Conservation (phyloP, 345 rosid species). For the Carallia pectinifolia region DNA sequence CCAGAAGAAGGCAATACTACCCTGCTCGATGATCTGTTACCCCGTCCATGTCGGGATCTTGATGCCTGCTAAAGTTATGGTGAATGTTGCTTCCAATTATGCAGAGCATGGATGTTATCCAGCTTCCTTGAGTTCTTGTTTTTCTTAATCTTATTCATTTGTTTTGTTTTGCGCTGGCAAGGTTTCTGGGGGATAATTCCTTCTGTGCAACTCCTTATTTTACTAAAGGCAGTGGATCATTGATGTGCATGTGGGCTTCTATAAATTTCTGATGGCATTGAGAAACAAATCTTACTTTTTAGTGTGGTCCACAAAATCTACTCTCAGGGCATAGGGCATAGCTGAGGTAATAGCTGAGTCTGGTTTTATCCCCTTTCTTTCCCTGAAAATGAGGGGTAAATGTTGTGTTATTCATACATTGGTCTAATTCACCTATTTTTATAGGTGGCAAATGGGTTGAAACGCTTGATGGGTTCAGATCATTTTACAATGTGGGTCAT, state of each 20-base stretch:
- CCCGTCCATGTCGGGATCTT: constrained; percentile 88
- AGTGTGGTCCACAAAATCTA: not conserved
- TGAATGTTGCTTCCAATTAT: constrained; percentile 18
- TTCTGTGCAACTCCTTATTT: constrained; percentile 20
- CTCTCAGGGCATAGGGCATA: not conserved
- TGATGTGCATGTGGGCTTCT: not conserved
- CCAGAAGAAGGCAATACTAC: constrained; percentile 97
- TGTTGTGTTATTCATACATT: not conserved
- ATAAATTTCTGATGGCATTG: not conserved
- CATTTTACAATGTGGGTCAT: too few species aligned
- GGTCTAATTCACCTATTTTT: not conserved
- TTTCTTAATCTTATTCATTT: constrained; percentile 21
- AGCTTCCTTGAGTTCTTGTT: constrained; percentile 26
- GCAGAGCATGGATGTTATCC: constrained; percentile 14
- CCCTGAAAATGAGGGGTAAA: too few species aligned
- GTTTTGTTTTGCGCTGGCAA: constrained; percentile 24
- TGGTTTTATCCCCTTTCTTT: too few species aligned
- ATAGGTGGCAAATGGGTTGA: too few species aligned
- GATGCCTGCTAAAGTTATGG: constrained; percentile 65
- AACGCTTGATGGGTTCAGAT: too few species aligned
- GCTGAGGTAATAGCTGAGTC: not conserved
- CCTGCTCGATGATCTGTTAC: constrained; percentile 70
- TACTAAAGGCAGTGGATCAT: constrained; percentile 6
- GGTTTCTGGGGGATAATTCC: constrained; percentile 22
- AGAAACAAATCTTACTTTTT: not conserved